phyloP scores from a whole-genome alignment of 108 stramenopile species.

The Nitzschia palea region DNA sequence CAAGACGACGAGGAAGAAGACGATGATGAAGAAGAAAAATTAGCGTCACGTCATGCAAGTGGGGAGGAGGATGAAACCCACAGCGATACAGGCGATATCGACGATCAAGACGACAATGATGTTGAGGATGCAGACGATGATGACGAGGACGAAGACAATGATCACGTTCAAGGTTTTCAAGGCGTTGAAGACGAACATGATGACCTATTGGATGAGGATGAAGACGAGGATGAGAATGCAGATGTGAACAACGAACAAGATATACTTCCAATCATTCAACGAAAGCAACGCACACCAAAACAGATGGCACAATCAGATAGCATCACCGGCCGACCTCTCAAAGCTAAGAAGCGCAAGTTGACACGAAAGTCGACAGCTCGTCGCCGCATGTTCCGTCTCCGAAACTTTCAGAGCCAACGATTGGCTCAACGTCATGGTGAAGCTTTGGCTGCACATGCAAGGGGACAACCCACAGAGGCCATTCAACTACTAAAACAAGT shows the following conservation, averaged over 20 bases:
- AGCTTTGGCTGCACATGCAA: conserved; percentile 73
- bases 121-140: conserved; percentile 13
- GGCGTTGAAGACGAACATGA: conserved; percentile 18
- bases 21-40: conserved; percentile 2
- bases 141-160: conserved; percentile 23
- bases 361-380: not conserved
- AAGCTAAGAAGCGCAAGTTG: not conserved
- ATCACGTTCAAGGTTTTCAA: conserved; percentile 19
- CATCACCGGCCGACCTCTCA: not conserved
- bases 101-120: conserved; percentile 13
- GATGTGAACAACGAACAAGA: not conserved
- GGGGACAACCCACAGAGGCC: conserved; percentile 59
- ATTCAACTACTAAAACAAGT: conserved; percentile 68
- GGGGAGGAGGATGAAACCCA: conserved; percentile 5
- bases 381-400: conserved; percentile 53
- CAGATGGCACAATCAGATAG: too few species aligned
- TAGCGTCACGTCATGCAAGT: not conserved
- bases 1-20: conserved; percentile 18
- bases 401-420: conserved; percentile 67
- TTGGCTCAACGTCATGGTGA: conserved; percentile 79
- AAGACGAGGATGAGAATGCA: conserved; percentile 15
- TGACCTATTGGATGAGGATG: conserved; percentile 10
- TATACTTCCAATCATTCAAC: too few species aligned
- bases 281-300: too few species aligned
- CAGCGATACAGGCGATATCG: conserved; percentile 22